These are phyloP conservation scores for Cordia subcordata DNA, from an alignment of 257 asterid species.

Conservation along the genomic window DNA sequence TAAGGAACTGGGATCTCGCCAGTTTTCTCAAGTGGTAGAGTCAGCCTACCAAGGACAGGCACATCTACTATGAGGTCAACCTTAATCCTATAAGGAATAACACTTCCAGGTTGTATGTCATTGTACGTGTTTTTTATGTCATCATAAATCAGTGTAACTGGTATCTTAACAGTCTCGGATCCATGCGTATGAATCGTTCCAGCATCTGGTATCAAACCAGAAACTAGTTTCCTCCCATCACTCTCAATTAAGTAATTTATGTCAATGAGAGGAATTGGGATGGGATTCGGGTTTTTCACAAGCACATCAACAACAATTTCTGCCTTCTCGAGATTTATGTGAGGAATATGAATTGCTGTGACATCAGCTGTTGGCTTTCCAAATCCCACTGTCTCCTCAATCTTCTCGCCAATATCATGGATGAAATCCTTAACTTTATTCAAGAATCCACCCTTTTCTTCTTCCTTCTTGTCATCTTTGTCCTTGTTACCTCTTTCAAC, in stretches of 20 bases:
- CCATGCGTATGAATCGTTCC: constrained; percentile 89
- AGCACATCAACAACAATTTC: constrained; percentile 72
- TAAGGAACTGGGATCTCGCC: constrained; percentile 88
- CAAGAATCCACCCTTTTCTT: constrained; percentile 68
- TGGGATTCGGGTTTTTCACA: constrained; percentile 75
- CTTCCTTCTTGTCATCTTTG: constrained; percentile 53
- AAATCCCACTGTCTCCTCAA: constrained; percentile 81
- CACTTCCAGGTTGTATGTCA: constrained; percentile 74
- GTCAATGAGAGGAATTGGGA: constrained; percentile 92
- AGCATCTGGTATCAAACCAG: constrained; percentile 92
- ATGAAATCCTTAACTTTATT: constrained; percentile 81
- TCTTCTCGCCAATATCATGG: constrained; percentile 85
- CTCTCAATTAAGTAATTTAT: constrained; percentile 81
- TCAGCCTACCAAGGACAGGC: constrained; percentile 79
- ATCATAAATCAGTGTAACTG: constrained; percentile 52
- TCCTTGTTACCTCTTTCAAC: constrained; percentile 45
- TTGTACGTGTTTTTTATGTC: constrained; percentile 70
- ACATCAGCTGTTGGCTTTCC: constrained; percentile 98
- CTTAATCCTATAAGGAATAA: constrained; percentile 73
- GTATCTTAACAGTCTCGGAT: constrained; percentile 82
- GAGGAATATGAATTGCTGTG: constrained; percentile 61
- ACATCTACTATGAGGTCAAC: constrained; percentile 88
- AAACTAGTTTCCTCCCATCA: constrained; percentile 74
- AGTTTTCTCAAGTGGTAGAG: constrained; percentile 78
- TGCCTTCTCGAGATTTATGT: constrained; percentile 72